Percentiles rank a stretch among this genome's conserved stretches.
Conservation (phyloP, 1,139 yeast species). For the Scheffersomyces illinoinensis region DNA sequence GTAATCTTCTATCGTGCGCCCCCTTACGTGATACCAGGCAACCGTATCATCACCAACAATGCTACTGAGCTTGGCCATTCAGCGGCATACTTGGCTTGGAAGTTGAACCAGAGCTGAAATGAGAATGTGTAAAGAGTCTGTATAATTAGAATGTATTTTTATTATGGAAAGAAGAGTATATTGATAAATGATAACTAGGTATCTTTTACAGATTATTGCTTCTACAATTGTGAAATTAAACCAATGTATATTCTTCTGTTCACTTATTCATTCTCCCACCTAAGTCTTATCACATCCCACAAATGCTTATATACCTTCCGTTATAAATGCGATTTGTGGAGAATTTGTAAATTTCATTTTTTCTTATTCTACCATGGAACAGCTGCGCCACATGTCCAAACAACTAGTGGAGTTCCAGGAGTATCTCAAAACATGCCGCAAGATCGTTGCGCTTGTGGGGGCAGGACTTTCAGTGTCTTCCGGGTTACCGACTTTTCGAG, state of each 20-base stretch:
- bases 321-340: background rate
- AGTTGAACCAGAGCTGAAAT: conserved; percentile 20
- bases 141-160: background rate
- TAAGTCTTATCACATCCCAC: background rate
- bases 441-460: conserved; percentile 76
- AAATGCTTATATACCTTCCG: background rate
- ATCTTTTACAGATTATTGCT: background rate
- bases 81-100: conserved; percentile 73
- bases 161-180: background rate
- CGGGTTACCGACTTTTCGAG: conserved; percentile 74
- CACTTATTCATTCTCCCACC: background rate
- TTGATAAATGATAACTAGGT: background rate
- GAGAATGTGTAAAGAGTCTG: background rate
- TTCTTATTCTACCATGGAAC: background rate
- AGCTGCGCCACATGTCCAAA: background rate
- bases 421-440: conserved; percentile 49
- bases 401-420: conserved; percentile 54
- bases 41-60: conserved; percentile 40
- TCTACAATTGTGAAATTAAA: background rate
- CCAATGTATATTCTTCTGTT: background rate
- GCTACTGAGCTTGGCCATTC: conserved; percentile 59
- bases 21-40: conserved; percentile 55
- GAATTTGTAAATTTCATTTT: background rate
- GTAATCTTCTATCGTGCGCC: conserved; percentile 83
- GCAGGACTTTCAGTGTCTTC: conserved; percentile 82